Evolutionary conservation across 176 grass and related monocot genomes (phyloP), one percentile per base, ranked within the genome.

Genomic region (Eremochloa ophiuroides): DNA sequence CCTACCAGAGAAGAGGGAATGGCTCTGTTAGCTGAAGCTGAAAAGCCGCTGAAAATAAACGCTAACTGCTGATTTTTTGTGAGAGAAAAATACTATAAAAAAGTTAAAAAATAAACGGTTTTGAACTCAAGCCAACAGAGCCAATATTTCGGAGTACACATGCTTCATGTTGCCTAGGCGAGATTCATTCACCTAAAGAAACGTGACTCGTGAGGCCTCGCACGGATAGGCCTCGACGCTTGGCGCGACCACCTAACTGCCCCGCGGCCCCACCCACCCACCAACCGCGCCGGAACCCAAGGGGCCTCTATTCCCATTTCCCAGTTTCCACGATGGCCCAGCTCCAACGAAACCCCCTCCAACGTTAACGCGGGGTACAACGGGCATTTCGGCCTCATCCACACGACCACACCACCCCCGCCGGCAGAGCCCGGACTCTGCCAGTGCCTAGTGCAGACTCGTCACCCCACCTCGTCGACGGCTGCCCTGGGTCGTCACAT

Each of bases 241-340:
- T 78, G 86, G 58, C 74, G 66, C 29, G 48, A 84, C 41, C 80
- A 83, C 46, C 74, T n/a, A 4, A 83, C 74, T 74, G 37, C 67
- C 75, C 75, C 20, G 33, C 53, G 43, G 51, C 39, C 53, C 31
- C 82, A 41, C 33, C 33, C 72, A n/a, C n/a, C n/a, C 34, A 80
- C 77, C 65, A 81, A 70, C 72, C 18, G 0, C 4, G 62, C 47
- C 20, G 34, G 58, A 56, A 11, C 13, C 4, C 61, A 41, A 35
- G 5, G 58, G 48, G 13, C 51, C 42, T 4, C 8, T 4, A 38
- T 11, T 10, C 5, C 11, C 8, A 44, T 8, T 17, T 10, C 47
- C 48, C 59, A 62, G 6, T 70, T 34, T 46, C 68, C 75, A 38
- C 35, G 23, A 18, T 14, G 41, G 20, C 42, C 43, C 72, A 53